Evolutionary conservation across 129 eudicot genomes (phyloP), one percentile per base, ranked within the genome.

Genomic region (Pittosporum tobira): DNA sequence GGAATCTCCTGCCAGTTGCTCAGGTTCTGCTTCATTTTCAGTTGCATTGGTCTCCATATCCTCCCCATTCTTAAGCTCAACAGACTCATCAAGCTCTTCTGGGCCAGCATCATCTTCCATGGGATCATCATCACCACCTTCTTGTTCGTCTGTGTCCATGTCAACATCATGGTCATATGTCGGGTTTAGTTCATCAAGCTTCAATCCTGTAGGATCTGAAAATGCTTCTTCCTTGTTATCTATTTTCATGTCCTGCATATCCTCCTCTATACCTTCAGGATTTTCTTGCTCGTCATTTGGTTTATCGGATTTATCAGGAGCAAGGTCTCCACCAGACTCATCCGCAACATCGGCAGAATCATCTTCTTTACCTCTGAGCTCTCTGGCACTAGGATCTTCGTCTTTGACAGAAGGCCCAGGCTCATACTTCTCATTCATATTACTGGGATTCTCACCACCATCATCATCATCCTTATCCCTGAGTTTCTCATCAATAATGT

Each of bases 331-430:
- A 37, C 61, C 80, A 37, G 57, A 51, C 18, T 81, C 89, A 62
- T 75, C 81, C 31, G 71, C 59, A 50, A 55, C 34, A 24, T 68
- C 48, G 30, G 61, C 79, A 45, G 80, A 66, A 59, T 85, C 96
- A 59, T 85, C 96, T 55, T 86, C 94, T 66, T 83, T 91, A 52
- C 85, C 94, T 72, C 88, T 75, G 64, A 91, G 88, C 81, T 91
- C 94, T 64, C 85, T 73, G 22, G 65, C 84, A 29, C 38, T 25
- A 30, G 34, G 40, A 36, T 20, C 49, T 34, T 48, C 37, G n/a
- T n/a, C n/a, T n/a, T n/a, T n/a, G n/a, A n/a, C n/a, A n/a, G n/a
- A n/a, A n/a, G n/a, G n/a, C n/a, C n/a, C n/a, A n/a, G n/a, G 37
- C 42, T 26, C 2, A 34, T 20, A 40, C 21, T 30, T 23, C 67